Percentiles rank a stretch among this genome's conserved stretches.
These are phyloP conservation scores for Macadamia integrifolia DNA, from an alignment of 164 flowering plant genomes.

Conservation along the genomic window DNA sequence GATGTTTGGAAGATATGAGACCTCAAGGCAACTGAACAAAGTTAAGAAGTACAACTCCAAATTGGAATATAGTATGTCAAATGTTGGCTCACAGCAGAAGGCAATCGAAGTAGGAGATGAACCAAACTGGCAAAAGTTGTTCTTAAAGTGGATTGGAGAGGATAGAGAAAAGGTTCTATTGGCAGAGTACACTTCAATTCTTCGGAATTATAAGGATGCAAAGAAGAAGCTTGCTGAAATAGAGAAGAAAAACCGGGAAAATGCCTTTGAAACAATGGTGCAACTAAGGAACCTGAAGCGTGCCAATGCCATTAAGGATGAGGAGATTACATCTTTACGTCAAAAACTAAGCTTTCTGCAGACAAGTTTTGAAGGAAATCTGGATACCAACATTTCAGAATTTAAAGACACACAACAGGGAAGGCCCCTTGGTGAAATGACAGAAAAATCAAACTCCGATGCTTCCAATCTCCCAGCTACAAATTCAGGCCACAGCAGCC, in stretches of 20 bases:
- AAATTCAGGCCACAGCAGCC: constrained; percentile 7
- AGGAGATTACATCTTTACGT: constrained; percentile 39
- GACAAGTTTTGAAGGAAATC: constrained; percentile 11
- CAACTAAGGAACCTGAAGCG: constrained; percentile 37
- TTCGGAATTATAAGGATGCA: constrained; percentile 48
- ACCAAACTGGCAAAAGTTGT: constrained; percentile 54
- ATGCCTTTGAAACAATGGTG: constrained; percentile 20
- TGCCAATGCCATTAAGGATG: constrained; percentile 44
- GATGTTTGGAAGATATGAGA: not conserved
- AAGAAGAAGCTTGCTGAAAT: constrained; percentile 47
- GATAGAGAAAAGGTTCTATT: constrained; percentile 44
- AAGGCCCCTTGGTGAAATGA: constrained; percentile 1
- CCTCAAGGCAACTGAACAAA: not conserved
- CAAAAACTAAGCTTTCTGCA: constrained; percentile 40
- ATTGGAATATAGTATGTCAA: not conserved
- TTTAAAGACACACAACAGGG: constrained; percentile 8
- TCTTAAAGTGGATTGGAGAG: constrained; percentile 40
- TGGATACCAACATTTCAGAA: constrained; percentile 11
- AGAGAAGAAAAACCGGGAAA: constrained; percentile 33
- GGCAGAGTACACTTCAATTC: constrained; percentile 43
- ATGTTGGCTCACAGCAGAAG: not conserved
- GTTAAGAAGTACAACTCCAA: not conserved
- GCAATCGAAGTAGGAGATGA: constrained; percentile 19
- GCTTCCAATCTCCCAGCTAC: not conserved
- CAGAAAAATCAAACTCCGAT: not conserved